Percentiles rank a stretch among this genome's conserved stretches.
These are phyloP conservation scores for Tricholoma flavovirens DNA, from an alignment of 768 basidiomycete species.

Conservation along the genomic window DNA sequence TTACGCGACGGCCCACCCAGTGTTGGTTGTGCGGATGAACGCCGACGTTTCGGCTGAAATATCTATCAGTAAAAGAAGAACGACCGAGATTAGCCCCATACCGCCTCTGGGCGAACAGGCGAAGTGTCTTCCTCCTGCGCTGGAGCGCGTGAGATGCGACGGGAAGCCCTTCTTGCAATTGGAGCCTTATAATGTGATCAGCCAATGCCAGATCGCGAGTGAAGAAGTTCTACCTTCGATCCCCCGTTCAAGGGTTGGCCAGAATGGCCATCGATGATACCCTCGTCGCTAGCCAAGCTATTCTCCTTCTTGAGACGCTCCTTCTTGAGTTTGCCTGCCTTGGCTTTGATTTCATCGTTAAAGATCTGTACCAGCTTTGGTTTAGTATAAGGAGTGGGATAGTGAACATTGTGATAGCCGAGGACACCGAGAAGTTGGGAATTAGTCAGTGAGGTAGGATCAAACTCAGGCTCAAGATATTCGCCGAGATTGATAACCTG, in stretches of 20 bases:
- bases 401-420: slow-evolving; percentile 69
- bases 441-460: slow-evolving; percentile 67
- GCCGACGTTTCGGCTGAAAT: slow-evolving; percentile 66
- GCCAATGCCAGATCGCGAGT: neutral
- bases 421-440: slow-evolving; percentile 78
- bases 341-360: slow-evolving; percentile 66
- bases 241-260: slow-evolving; percentile 48
- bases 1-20: slow-evolving; percentile 45
- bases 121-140: slow-evolving; percentile 37
- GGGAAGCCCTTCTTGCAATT: slow-evolving; percentile 49
- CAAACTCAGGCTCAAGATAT: slow-evolving; percentile 76
- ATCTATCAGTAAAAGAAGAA: slow-evolving; percentile 5
- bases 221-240: neutral
- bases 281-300: slow-evolving; percentile 74
- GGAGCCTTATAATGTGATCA: slow-evolving; percentile 11
- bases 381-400: slow-evolving; percentile 73
- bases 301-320: slow-evolving; percentile 61
- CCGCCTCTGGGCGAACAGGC: slow-evolving; percentile 47
- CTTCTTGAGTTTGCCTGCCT: slow-evolving; percentile 50
- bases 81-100: slow-evolving; percentile 27
- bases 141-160: slow-evolving; percentile 58
- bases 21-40: slow-evolving; percentile 73
- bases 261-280: slow-evolving; percentile 78
- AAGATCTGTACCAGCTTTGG: slow-evolving; percentile 73
- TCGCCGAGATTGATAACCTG: slow-evolving; percentile 71